Base-by-base conservation (phyloP, 257 asterid genomes). In the Solanum stenotomum region DNA sequence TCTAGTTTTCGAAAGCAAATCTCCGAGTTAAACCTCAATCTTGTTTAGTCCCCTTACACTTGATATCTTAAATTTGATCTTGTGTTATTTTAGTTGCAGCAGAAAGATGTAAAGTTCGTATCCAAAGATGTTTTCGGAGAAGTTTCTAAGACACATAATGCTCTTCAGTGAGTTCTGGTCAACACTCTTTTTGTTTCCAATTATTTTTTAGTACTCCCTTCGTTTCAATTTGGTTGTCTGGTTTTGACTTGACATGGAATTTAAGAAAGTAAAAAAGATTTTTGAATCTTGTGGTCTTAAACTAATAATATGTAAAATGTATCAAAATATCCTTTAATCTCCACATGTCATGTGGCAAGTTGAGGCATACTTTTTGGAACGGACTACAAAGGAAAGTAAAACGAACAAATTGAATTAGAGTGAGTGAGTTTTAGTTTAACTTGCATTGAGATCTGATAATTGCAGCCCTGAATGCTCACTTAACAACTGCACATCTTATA, bases 81-180 rank as follows among this genome's bases (percentile, higher is more conserved):
- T 77, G 46, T 76, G 85, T 7, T 72, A 42, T 25, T 85, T 16
- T 46, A 85, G 92, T 86, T 88, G 92, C 92, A 90, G 90, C 92
- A 88, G 91, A 92, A 92, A 74, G 93, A 90, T 85, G 93, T 95
- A 84, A 94, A 90, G 87, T 81, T 91, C 86, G 93, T 87, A 33
- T 90, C 94, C 13, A 93, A 90, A 90, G 91, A 92, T 74, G 91
- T 93, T 88, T 88, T 90, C 29, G 93, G 93, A 85, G 98, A 95
- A 71, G 94, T 85, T 49, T 92, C 95, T 14, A 94, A 89, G 90
- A 90, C 94, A 89, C 95, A 90, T 78, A 86, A 89, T 46, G 93
- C 95, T 72, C 90, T 94, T 29, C 88, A 94, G 99, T 96, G 86
- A 91, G 97, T 88, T 85, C n/a, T 33, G 34, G 33, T 88, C 40